These are phyloP conservation scores for Silene conica DNA, from an alignment of 148 eudicot species.

Conservation along the genomic window DNA sequence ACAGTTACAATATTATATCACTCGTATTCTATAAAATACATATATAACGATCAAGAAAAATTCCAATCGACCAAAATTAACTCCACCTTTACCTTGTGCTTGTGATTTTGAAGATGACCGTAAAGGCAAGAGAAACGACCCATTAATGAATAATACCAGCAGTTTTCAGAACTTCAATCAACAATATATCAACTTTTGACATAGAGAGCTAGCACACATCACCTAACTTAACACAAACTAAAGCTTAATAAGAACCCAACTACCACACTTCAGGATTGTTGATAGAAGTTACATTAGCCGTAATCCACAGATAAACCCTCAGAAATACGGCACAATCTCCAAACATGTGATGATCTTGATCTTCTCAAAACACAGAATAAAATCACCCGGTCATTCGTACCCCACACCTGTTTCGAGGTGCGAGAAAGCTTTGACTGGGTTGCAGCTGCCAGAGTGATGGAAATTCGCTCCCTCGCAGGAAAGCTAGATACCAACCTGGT, in stretches of 20 bases:
- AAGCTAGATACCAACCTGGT: slow-evolving; percentile 27
- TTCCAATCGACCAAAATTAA: neutral
- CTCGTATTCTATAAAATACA: neutral
- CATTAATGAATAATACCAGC: slow-evolving; percentile 35
- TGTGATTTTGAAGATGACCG: slow-evolving; percentile 40
- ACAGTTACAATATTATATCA: neutral
- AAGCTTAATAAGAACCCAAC: slow-evolving; percentile 19
- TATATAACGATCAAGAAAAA: neutral
- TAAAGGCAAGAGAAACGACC: slow-evolving; percentile 79
- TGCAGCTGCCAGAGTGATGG: slow-evolving; percentile 95
- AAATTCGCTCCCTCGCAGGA: slow-evolving; percentile 36
- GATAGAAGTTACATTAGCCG: slow-evolving; percentile 56
- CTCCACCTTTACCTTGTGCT: slow-evolving; percentile 60
- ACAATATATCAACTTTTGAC: slow-evolving; percentile 29
- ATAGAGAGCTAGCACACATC: slow-evolving; percentile 1
- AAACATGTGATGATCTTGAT: slow-evolving; percentile 81
- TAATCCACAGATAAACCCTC: slow-evolving; percentile 80
- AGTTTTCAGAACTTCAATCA: slow-evolving; percentile 27
- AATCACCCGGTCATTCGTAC: slow-evolving; percentile 51
- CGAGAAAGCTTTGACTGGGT: slow-evolving; percentile 56
- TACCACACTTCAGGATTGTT: slow-evolving; percentile 15
- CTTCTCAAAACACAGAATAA: slow-evolving; percentile 61
- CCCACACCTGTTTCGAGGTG: slow-evolving; percentile 93
- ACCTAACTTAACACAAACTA: slow-evolving; percentile 17
- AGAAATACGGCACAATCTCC: slow-evolving; percentile 89